Evolutionary conservation across 129 eudicot genomes (phyloP), one percentile per base, ranked within the genome.

Genomic region (Helianthus annuus): DNA sequence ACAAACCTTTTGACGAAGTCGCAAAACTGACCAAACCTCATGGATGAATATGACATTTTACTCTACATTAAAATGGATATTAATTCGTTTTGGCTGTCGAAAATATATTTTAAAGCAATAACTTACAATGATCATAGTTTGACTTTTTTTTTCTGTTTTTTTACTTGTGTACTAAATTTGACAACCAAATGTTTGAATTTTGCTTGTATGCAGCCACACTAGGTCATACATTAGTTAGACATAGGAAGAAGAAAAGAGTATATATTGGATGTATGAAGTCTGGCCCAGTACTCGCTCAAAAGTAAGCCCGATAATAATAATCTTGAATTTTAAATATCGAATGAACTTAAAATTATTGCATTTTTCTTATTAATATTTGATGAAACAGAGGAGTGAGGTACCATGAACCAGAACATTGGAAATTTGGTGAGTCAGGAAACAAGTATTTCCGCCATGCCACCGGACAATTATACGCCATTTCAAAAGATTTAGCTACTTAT

Each of bases 381-480:
- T 84, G 77, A 53, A 64, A 84, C 83, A 91, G 97, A 83, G 97
- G 97, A 73, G 96, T 89, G 48, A 86, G 96, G 69, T 92, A 92
- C 84, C 92, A 92, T 53, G 97, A 92, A 74, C 97, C 97, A 3
- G 97, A 92, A 75, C 57, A 92, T 48, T 92, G 97, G 97, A 92
- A 92, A 85, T 92, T 92, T 64, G 97, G 97, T 9, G 97, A 88
- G 83, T 71, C 79, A 4, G 97, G 97, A 74, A 91, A 92, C 81
- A 92, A 89, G 77, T 92, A 92, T 72, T 92, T 92, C 66, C 97
- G 97, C 24, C 97, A 92, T 75, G 97, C 97, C 46, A 92, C 97
- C 2, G 97, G 97, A 64, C 97, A 92, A 68, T 54, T 92, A 69
- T 92, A 92, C 39, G 96, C 94, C 67, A 85, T 92, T 73, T 89